These are phyloP conservation scores for Pyracantha coccinea DNA, from an alignment of 331 rosid species.

Conservation along the genomic window DNA sequence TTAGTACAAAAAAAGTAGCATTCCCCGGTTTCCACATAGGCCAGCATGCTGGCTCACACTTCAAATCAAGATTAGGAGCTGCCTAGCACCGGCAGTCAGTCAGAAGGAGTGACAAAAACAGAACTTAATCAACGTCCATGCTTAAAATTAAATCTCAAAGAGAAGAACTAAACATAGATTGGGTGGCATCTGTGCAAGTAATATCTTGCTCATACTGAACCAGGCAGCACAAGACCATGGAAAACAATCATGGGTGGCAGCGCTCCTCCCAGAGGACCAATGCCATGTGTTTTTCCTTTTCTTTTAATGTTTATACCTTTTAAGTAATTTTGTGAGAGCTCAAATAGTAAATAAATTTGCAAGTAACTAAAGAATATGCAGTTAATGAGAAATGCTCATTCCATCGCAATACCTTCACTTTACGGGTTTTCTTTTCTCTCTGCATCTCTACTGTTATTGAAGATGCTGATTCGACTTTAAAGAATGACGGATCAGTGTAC, in stretches of 20 bases:
- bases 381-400: conserved; percentile 6
- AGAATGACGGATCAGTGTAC: conserved; percentile 90
- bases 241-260: neutral
- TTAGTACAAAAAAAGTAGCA: neutral
- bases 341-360: neutral
- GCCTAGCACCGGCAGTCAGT: neutral
- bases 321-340: neutral
- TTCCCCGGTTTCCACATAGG: neutral
- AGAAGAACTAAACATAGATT: neutral
- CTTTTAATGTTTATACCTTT: neutral
- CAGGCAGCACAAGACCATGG: neutral
- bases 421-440: conserved; percentile 59
- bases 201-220: neutral
- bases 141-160: neutral
- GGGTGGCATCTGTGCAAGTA: neutral
- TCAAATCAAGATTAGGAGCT: neutral
- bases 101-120: neutral
- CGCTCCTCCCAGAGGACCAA: neutral
- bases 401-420: conserved; percentile 52
- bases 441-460: conserved; percentile 29
- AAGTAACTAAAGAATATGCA: neutral
- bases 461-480: conserved; percentile 49
- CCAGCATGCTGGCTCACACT: neutral
- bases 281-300: neutral
- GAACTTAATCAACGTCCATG: neutral